Percentiles rank a stretch among this genome's conserved stretches.
Evolutionary conservation across 495 filamentous ascomycete species (phyloP).

Genomic region (Hypoxylon trugodes): DNA sequence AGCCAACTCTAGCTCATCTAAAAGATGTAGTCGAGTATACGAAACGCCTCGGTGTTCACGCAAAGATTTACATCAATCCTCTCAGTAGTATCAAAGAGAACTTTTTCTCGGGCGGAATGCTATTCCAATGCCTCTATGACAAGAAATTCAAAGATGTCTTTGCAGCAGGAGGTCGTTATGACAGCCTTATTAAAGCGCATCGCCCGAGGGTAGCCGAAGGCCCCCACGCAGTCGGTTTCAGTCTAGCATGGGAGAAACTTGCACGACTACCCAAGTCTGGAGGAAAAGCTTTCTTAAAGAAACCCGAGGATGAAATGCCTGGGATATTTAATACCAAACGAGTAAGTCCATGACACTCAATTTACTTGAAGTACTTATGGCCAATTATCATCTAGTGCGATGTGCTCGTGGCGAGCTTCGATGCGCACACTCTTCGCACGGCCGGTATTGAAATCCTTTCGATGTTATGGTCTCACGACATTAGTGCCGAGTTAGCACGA

Average conservation of each 20-base stretch:
- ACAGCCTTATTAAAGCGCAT: conserved; percentile 79
- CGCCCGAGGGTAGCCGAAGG: conserved; percentile 64
- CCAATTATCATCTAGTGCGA: conserved; percentile 69
- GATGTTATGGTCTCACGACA: conserved; percentile 81
- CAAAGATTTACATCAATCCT: conserved; percentile 84
- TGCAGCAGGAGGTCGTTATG: conserved; percentile 93
- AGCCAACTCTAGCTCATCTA: conserved; percentile 80
- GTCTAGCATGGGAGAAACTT: conserved; percentile 86
- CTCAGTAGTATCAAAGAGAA: conserved; percentile 90
- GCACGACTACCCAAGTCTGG: conserved; percentile 68
- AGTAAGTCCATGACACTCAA: conserved; percentile 52
- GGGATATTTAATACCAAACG: conserved; percentile 69
- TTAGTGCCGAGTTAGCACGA: conserved; percentile 88
- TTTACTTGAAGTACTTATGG: background rate
- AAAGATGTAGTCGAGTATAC: conserved; percentile 77
- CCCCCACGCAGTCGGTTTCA: conserved; percentile 88
- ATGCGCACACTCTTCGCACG: conserved; percentile 76
- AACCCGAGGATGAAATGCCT: conserved; percentile 62
- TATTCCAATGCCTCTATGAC: conserved; percentile 94
- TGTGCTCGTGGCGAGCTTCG: conserved; percentile 87
- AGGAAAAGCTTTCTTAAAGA: conserved; percentile 72
- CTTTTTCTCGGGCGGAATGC: conserved; percentile 85
- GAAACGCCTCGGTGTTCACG: conserved; percentile 74
- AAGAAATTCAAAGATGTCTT: conserved; percentile 84
- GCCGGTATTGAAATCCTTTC: conserved; percentile 78